Evolutionary conservation across 768 basidiomycete species (phyloP), one percentile per base, ranked within the genome.

Genomic region (Mycena leptocephala): DNA sequence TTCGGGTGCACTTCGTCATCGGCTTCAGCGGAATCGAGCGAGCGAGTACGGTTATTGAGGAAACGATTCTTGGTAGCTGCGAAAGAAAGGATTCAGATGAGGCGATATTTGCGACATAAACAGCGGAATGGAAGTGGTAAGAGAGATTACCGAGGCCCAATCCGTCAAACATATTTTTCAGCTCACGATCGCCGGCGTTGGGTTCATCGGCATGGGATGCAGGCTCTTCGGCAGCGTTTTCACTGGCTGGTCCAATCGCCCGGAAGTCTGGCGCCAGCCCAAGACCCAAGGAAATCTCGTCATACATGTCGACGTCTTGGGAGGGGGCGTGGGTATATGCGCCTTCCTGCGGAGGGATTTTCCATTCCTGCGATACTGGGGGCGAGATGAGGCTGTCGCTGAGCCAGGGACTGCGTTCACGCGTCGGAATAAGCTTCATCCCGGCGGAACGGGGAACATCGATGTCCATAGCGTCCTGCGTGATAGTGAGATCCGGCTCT

Each of bases 361-460:
- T 74, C 80, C 80, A 81, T 37, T 81, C 79, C 28, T 72, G 64
- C 32, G 79, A 80, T 7, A 58, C 68, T 6, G 81, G 80, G 28
- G 81, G 76, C 20, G 80, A 82, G 16, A 82, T 80, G 30, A 81
- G 71, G 16, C 80, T 81, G 65, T 82, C 80, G 43, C 74, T 78
- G 30, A 81, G 77, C 81, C 81, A 82, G 24, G 78, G 76, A 39
- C 78, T 79, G 24, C 80, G 76, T 70, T 71, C 76, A 35, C 76
- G 72, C 30, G 51, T 64, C 9, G 78, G 73, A 13, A 70, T 41
- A 13, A 43, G 32, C 32, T 74, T 70, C 63, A 63, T 16, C 13
- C 75, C 74, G 35, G n/a, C 24, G 22, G 55, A 24, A 26, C 30
- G 18, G 5, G 33, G 11, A 1, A 53, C 35, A 26, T 76, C 76